Percentiles rank a stretch among this genome's conserved stretches.
Conservation (phyloP, 108 stramenopile genomes). For the Pseudonitzschia pungens region DNA sequence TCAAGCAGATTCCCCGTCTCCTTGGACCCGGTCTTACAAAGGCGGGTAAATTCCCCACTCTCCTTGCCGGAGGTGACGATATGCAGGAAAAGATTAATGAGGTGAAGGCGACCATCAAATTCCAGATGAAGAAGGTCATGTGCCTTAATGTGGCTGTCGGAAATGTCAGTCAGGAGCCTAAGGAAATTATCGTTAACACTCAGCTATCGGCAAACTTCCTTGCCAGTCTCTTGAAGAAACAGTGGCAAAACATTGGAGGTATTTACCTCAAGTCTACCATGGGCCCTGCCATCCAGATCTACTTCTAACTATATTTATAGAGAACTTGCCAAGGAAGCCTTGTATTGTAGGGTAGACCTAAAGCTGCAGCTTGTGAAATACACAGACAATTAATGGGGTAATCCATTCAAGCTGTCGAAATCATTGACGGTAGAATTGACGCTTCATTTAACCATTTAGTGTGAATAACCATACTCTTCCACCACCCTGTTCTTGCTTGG, state of each 20-base stretch:
- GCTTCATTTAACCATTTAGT: no score
- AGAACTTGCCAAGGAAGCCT: neutral
- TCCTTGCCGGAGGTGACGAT: constrained; percentile 87
- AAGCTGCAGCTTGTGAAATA: no score
- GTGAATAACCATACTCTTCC: no score
- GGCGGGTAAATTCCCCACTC: constrained; percentile 99
- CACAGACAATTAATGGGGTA: no score
- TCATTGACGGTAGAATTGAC: no score
- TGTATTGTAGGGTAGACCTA: no score
- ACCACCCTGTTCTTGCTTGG: no score
- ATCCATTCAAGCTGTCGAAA: no score
- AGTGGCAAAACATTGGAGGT: constrained; percentile 99
- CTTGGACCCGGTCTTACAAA: constrained; percentile 99
- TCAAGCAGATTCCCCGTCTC: constrained; percentile 99
- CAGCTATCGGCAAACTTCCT: constrained; percentile 99
- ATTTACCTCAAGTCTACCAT: constrained; percentile 99
- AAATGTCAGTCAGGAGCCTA: constrained; percentile 87
- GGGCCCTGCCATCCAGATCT: constrained; percentile 98
- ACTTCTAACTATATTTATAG: constrained; percentile 73
- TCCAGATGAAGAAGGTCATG: constrained; percentile 99
- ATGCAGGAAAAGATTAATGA: constrained; percentile 99
- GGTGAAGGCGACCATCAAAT: constrained; percentile 99
- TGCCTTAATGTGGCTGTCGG: constrained; percentile 98
- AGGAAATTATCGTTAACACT: constrained; percentile 95
- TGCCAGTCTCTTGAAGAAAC: constrained; percentile 98